Percentiles rank a stretch among this genome's conserved stretches.
These are phyloP conservation scores for Trichoderma gamsii DNA, from an alignment of 495 filamentous ascomycete genomes.

Conservation along the genomic window DNA sequence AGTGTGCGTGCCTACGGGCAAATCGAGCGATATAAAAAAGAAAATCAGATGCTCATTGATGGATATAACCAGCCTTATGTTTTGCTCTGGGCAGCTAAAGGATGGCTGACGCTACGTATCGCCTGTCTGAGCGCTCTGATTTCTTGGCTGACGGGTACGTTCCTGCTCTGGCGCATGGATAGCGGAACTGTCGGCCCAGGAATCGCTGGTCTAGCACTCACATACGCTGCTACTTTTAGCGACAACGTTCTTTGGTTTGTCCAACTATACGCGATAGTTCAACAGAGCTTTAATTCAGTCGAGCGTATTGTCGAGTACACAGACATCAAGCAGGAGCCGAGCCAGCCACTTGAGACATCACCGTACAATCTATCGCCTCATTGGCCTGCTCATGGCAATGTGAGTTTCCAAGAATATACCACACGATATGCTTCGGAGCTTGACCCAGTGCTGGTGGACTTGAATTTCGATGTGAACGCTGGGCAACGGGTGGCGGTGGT, in stretches of 20 bases:
- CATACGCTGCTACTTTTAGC: conserved; percentile 94
- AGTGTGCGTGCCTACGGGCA: no score
- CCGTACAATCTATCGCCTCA: no score
- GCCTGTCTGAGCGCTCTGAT: no score
- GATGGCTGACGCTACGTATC: no score
- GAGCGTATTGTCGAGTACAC: conserved; percentile 96
- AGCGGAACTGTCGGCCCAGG: conserved; percentile 74
- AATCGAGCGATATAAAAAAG: no score
- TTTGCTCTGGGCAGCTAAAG: no score
- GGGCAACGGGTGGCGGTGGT: conserved; percentile 95
- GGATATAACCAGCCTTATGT: no score
- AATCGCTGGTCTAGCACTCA: conserved; percentile 87
- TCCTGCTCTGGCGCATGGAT: conserved; percentile 73
- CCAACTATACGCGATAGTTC: conserved; percentile 84
- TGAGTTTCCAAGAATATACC: no score
- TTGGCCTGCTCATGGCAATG: no score
- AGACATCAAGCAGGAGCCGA: conserved; percentile 90
- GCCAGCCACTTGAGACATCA: conserved; percentile 61
- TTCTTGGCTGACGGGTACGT: conserved; percentile 20
- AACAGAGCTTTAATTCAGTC: conserved; percentile 99
- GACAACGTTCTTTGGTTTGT: conserved; percentile 98
- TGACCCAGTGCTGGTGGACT: conserved; percentile 63
- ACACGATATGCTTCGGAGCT: no score
- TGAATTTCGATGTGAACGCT: conserved; percentile 79
- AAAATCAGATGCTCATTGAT: no score